Evolutionary conservation across 1,139 yeast species (phyloP).

Genomic region (Pichia sp.): DNA sequence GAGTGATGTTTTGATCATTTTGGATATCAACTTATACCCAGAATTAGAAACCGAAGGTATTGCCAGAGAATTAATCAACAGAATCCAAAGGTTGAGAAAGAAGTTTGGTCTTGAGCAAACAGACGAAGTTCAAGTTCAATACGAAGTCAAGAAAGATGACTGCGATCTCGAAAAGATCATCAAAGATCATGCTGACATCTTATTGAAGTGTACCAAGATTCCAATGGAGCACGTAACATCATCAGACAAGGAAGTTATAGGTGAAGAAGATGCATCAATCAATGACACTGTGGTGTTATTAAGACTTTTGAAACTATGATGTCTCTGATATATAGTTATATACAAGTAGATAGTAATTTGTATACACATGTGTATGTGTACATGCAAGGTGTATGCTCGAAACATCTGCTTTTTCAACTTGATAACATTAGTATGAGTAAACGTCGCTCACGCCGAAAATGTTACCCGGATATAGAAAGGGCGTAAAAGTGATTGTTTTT

Average conservation of each 20-base stretch:
- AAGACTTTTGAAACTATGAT: conserved; percentile 64
- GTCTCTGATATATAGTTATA: not conserved
- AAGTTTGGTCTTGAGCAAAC: conserved; percentile 93
- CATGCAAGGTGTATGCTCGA: not conserved
- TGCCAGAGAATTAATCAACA: conserved; percentile 93
- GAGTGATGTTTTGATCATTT: conserved; percentile 80
- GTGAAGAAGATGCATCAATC: conserved; percentile 86
- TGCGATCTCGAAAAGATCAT: conserved; percentile 65
- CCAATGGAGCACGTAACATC: conserved; percentile 46
- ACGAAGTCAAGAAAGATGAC: conserved; percentile 62
- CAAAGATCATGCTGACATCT: conserved; percentile 57
- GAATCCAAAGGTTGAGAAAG: conserved; percentile 97
- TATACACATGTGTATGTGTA: not conserved
- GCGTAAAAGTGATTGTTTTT: not conserved
- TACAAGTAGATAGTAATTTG: not conserved
- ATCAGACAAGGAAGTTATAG: conserved; percentile 48
- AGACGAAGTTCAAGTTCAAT: conserved; percentile 89
- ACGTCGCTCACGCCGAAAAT: not conserved
- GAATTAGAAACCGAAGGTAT: conserved; percentile 90
- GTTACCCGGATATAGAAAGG: not conserved
- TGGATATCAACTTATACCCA: conserved; percentile 83
- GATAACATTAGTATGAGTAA: not conserved
- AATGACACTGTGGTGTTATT: conserved; percentile 80
- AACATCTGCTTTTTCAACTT: not conserved
- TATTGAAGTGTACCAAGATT: conserved; percentile 73